phyloP scores from a whole-genome alignment of 352 stramenopile species.

The Pythium chondricola region DNA sequence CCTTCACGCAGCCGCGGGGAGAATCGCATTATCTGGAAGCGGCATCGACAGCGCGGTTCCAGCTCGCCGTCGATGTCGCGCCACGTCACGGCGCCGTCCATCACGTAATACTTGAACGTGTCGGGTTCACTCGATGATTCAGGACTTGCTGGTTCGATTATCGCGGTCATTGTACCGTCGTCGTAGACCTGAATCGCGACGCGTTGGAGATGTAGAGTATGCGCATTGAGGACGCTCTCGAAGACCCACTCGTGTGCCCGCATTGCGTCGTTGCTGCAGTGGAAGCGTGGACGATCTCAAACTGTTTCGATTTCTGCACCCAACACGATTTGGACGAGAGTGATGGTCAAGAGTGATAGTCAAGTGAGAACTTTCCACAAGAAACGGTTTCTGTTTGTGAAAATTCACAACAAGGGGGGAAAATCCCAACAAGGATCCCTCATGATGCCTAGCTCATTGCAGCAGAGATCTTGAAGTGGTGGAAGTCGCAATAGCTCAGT shows the following conservation, averaged over 20 bases:
- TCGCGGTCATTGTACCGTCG: slow-evolving; percentile 14
- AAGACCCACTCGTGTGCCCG: slow-evolving; percentile 7
- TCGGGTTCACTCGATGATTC: not conserved
- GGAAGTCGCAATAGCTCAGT: slow-evolving; percentile 16
- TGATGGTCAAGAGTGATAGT: slow-evolving; percentile 2
- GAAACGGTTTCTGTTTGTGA: not conserved
- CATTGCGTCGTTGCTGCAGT: not conserved
- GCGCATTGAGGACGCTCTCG: slow-evolving; percentile 8
- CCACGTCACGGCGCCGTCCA: slow-evolving; percentile 11
- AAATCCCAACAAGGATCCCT: not conserved
- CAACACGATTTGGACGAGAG: not conserved
- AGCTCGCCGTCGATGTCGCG: slow-evolving; percentile 5
- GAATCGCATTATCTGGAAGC: slow-evolving; percentile 12
- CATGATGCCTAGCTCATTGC: too few relatives aligned
- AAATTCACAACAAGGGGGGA: not conserved
- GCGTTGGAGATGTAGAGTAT: not conserved
- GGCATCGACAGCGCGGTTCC: not conserved
- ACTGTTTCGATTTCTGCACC: not conserved
- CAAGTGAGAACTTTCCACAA: not conserved
- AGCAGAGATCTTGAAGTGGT: slow-evolving; percentile 5
- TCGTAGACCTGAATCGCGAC: slow-evolving; percentile 9
- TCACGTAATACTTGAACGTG: slow-evolving; percentile 11
- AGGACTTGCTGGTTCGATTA: not conserved
- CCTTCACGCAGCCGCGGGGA: slow-evolving; percentile 11
- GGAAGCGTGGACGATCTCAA: not conserved